Conservation (phyloP, 176 grass and related monocot genomes). For the Hsuehochloa calcarea region DNA sequence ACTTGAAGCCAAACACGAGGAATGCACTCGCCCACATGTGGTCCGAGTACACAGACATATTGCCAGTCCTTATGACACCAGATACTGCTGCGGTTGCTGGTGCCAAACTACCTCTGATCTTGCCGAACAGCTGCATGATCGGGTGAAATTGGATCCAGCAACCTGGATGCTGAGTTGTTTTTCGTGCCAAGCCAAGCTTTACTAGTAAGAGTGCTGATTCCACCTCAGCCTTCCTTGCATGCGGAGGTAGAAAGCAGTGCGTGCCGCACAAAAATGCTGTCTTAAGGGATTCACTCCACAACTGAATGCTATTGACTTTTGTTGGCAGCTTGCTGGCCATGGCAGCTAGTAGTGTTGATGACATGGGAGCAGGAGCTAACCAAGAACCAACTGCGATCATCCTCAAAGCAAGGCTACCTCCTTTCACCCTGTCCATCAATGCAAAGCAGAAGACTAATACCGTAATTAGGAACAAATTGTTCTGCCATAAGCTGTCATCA, state of each 20-base stretch:
- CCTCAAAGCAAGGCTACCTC: constrained; percentile 63
- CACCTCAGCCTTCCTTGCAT: constrained; percentile 63
- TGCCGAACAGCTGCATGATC: constrained; percentile 72
- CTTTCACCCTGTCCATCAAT: constrained; percentile 68
- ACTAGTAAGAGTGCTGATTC: constrained; percentile 81
- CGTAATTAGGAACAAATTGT: constrained; percentile 81
- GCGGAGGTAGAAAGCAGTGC: constrained; percentile 62
- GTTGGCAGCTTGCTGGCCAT: constrained; percentile 61
- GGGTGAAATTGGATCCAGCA: constrained; percentile 89
- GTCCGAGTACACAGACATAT: constrained; percentile 59
- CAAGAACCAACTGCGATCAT: constrained; percentile 86
- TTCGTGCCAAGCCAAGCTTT: constrained; percentile 82
- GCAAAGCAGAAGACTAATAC: constrained; percentile 77
- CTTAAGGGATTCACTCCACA: constrained; percentile 66
- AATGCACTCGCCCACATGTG: constrained; percentile 92
- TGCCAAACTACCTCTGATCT: constrained; percentile 54
- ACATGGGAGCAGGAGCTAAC: constrained; percentile 85
- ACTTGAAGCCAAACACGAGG: constrained; percentile 87
- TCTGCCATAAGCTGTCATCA: constrained; percentile 72
- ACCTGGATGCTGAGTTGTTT: constrained; percentile 52
- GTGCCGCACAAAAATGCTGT: constrained; percentile 64
- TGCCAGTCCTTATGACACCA: constrained; percentile 61
- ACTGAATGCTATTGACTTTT: constrained; percentile 64
- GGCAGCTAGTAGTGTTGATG: constrained; percentile 63
- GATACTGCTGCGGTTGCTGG: constrained; percentile 54